phyloP scores from a whole-genome alignment of 1,139 yeast genomes.

The Candida tropicalis region DNA sequence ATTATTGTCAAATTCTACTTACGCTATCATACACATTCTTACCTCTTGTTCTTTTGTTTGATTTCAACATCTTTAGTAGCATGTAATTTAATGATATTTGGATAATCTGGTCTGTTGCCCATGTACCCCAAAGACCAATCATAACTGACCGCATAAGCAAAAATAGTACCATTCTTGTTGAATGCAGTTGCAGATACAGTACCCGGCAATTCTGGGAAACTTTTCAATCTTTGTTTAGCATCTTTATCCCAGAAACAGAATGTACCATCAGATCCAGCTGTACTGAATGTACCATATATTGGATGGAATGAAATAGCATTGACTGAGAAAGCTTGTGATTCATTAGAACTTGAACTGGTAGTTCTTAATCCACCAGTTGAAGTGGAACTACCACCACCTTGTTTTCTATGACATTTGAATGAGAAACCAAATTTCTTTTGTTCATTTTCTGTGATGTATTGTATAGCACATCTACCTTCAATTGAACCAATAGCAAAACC shows the following conservation, averaged over 20 bases:
- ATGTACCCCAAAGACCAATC: conserved; percentile 94
- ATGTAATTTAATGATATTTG: conserved; percentile 79
- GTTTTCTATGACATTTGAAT: conserved; percentile 89
- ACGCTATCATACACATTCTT: conserved; percentile 4
- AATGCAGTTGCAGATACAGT: conserved; percentile 80
- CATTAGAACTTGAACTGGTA: conserved; percentile 24
- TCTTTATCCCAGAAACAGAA: conserved; percentile 97
- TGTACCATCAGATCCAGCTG: conserved; percentile 95
- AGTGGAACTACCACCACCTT: conserved; percentile 35
- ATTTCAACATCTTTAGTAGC: conserved; percentile 85
- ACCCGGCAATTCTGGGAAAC: conserved; percentile 71
- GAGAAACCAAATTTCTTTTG: conserved; percentile 78
- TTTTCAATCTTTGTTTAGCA: conserved; percentile 83
- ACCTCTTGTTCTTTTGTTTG: conserved; percentile 66
- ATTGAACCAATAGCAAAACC: conserved; percentile 93
- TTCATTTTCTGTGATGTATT: conserved; percentile 82
- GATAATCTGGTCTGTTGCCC: conserved; percentile 74
- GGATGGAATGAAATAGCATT: conserved; percentile 90
- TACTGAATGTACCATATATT: conserved; percentile 82
- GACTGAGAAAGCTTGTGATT: conserved; percentile 69
- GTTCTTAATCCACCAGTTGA: conserved; percentile 24
- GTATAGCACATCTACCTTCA: conserved; percentile 97
- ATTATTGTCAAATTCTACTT: not conserved
- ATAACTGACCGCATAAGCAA: conserved; percentile 91
- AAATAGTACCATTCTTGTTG: conserved; percentile 79